Evolutionary conservation across 768 basidiomycete species (phyloP).

Genomic region (Rhodotorula taiwanensis): DNA sequence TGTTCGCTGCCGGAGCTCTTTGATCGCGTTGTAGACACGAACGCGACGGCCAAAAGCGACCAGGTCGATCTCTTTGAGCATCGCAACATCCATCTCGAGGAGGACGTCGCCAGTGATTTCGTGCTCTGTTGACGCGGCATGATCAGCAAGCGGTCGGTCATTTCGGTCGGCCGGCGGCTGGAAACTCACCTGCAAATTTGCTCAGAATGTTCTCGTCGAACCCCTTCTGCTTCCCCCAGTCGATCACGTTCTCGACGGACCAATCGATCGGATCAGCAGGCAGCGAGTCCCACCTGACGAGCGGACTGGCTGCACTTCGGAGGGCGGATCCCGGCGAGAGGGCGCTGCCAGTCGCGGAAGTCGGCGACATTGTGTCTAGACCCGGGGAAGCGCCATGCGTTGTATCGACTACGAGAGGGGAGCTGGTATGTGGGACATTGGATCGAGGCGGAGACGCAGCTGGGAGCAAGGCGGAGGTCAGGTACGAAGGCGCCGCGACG

Average conservation of each 20-base stretch:
- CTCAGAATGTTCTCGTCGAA: slow-evolving; percentile 75
- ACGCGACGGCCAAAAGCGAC: slow-evolving; percentile 88
- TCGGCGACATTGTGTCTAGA: too few species aligned
- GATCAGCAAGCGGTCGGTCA: not conserved
- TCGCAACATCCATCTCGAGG: slow-evolving; percentile 80
- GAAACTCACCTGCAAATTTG: slow-evolving; percentile 70
- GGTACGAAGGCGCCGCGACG: not conserved
- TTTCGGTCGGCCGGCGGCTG: not conserved
- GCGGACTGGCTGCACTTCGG: not conserved
- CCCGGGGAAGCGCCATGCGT: too few species aligned
- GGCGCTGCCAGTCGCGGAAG: too few species aligned
- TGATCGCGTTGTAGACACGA: slow-evolving; percentile 85
- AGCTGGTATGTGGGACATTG: too few species aligned
- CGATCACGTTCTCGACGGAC: slow-evolving; percentile 79
- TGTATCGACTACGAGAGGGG: too few species aligned
- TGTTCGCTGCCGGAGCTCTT: slow-evolving; percentile 58
- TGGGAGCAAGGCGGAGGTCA: not conserved
- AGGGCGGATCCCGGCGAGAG: too few species aligned
- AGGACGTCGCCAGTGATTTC: slow-evolving; percentile 97
- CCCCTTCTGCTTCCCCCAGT: slow-evolving; percentile 75
- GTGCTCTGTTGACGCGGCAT: slow-evolving; percentile 73
- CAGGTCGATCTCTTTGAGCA: slow-evolving; percentile 95
- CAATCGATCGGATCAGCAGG: slow-evolving; percentile 51
- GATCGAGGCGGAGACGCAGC: too few species aligned
- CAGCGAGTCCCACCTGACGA: not conserved